These are phyloP conservation scores for Amanita polypyramis DNA, from an alignment of 768 basidiomycete genomes.

Conservation along the genomic window DNA sequence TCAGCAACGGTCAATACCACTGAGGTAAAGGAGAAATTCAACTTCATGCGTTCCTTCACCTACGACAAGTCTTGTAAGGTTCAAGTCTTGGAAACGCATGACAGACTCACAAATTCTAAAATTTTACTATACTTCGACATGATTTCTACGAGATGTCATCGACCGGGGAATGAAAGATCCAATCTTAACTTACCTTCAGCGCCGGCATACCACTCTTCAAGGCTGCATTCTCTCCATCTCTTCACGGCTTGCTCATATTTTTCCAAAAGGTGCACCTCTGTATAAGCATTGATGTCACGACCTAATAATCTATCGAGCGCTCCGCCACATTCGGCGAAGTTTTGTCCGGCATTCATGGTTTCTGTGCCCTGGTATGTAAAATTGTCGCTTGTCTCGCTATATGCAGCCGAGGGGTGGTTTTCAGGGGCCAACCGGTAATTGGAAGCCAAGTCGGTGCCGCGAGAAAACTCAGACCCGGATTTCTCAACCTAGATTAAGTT, in stretches of 20 bases:
- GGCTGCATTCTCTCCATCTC: constrained; percentile 39
- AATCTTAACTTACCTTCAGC: constrained; percentile 30
- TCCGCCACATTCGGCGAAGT: neutral
- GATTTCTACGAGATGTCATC: constrained; percentile 25
- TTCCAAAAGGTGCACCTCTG: constrained; percentile 26
- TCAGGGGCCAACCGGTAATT: constrained; percentile 2
- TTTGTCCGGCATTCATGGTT: constrained; percentile 1
- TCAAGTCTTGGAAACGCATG: neutral
- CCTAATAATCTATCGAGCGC: constrained; percentile 31
- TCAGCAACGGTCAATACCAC: constrained; percentile 6
- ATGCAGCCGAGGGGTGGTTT: neutral
- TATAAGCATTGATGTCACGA: constrained; percentile 30
- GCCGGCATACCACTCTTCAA: constrained; percentile 46
- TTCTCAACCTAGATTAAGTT: neutral
- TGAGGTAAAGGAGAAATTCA: neutral
- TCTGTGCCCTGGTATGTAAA: neutral
- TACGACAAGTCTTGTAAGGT: constrained; percentile 10
- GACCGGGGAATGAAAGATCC: neutral
- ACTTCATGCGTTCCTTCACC: constrained; percentile 44
- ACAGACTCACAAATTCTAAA: constrained; percentile 36
- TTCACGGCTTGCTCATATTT: constrained; percentile 32
- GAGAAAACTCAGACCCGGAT: neutral
- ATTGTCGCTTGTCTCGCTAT: neutral
- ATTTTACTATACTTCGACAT: constrained; percentile 29
- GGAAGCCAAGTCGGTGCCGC: neutral